Evolutionary conservation across 495 filamentous ascomycete species (phyloP), one percentile per base, ranked within the genome.

Genomic region (Neohortaea acidophila): DNA sequence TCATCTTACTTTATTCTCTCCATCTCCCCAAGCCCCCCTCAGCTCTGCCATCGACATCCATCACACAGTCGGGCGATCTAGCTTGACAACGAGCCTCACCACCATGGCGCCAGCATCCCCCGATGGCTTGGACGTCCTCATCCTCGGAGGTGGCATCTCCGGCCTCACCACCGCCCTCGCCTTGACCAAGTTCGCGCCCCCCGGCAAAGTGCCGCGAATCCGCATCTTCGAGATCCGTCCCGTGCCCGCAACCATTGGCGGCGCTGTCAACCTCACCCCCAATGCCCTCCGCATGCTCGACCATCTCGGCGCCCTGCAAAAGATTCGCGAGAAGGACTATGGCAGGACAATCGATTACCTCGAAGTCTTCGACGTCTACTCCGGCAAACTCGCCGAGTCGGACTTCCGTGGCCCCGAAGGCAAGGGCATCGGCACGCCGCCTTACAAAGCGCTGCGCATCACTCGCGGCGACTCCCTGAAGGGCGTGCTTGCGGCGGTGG

Each of bases 241-340:
- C 13, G 48, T 64, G 3, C 61, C 70, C 10, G 67, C 66, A 2
- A 70, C 70, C 2, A 68, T 73, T 10, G 73, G 73, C 19, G 73
- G 73, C 19, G 68, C 70, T 9, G 66, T 78, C 38, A 76, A 75
- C 53, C 58, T 78, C 14, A 75, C 73, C 0, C 73, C 73, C 1
- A 70, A 71, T 20, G 72, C 73, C 2, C 61, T 77, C 18, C 60
- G 70, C 5, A 62, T 73, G 44, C 63, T 78, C 2, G 65, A 70
- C 37, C 59, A 61, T 26, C 58, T 78, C 1, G 72, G 68, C 9
- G 67, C 72, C 0, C 53, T 71, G 3, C 38, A 21, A 28, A 58
- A 20, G 49, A 62, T 27, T 56, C 62, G 38, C 37, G 69, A 36
- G 51, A 61, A 29, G 50, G 56, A 4, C 51, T 63, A 44, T 65